A percentile compares a stretch with the other conserved stretches of the same genome.
Conservation (phyloP, 108 stramenopile genomes). For the Skeletonema potamos region DNA sequence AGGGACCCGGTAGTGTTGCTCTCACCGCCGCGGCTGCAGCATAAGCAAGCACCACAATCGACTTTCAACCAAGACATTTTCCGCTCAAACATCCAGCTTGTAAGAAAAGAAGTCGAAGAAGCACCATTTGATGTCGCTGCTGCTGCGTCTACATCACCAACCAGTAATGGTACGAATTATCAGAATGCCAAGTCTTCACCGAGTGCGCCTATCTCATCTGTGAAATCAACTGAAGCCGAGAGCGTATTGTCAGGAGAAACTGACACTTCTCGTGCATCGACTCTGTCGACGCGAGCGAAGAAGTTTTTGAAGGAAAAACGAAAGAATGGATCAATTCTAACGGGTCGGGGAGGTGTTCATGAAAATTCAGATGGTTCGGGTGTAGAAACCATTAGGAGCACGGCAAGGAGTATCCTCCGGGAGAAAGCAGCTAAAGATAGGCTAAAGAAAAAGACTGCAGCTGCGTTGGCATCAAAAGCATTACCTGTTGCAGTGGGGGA, state of each 20-base stretch:
- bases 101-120: not conserved
- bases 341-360: not conserved
- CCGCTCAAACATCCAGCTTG: not conserved
- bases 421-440: conserved; percentile 5
- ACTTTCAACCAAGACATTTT: not conserved
- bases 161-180: not conserved
- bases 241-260: conserved; percentile 27
- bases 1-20: not conserved
- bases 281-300: conserved; percentile 33
- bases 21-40: not conserved
- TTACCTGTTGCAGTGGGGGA: not conserved
- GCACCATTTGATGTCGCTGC: not conserved
- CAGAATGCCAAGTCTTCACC: not conserved
- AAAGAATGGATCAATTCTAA: not conserved
- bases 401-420: conserved; percentile 16
- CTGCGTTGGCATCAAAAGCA: not conserved
- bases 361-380: not conserved
- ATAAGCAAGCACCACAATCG: not conserved
- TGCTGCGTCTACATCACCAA: not conserved
- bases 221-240: not conserved
- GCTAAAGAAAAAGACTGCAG: not conserved
- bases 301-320: conserved; percentile 38
- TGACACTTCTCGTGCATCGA: conserved; percentile 19
- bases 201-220: not conserved
- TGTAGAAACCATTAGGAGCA: conserved; percentile 5